Conservation (phyloP, 345 rosid genomes). For the Erucastrum elatum region DNA sequence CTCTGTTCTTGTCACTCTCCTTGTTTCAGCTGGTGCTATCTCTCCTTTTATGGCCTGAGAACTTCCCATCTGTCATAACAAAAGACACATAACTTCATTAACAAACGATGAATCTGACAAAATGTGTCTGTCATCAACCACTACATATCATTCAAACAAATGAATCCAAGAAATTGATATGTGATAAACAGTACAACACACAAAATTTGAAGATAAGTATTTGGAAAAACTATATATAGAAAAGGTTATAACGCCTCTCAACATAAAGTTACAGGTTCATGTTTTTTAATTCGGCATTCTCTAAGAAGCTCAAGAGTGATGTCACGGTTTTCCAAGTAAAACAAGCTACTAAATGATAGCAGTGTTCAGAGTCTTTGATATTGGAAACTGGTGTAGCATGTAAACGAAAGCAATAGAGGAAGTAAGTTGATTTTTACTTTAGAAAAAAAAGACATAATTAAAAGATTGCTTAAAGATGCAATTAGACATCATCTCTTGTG, state of each 20-base stretch:
- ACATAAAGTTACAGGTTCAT: no score
- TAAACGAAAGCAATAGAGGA: background rate
- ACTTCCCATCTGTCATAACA: conserved; percentile 20
- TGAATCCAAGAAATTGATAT: background rate
- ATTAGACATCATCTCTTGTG: background rate
- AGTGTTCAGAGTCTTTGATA: no score
- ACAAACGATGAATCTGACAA: background rate
- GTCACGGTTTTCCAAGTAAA: no score
- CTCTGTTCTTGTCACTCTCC: conserved; percentile 19
- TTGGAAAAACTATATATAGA: background rate
- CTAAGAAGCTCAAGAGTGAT: no score
- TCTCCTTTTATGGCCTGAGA: conserved; percentile 36
- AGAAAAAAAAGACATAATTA: background rate
- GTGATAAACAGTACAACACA: background rate
- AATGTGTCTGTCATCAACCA: background rate
- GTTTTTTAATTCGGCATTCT: no score
- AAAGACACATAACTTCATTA: background rate
- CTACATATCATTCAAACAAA: background rate
- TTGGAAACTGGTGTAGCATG: background rate
- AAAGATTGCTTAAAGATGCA: conserved; percentile 13
- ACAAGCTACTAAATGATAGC: no score
- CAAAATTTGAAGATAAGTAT: background rate
- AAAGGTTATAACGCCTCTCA: background rate
- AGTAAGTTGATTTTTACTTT: background rate
- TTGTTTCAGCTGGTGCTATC: conserved; percentile 27